Percentiles rank a stretch among this genome's conserved stretches.
phyloP scores from a whole-genome alignment of 2,329 filamentous ascomycete species.

The Aspergillus aculeatinus region DNA sequence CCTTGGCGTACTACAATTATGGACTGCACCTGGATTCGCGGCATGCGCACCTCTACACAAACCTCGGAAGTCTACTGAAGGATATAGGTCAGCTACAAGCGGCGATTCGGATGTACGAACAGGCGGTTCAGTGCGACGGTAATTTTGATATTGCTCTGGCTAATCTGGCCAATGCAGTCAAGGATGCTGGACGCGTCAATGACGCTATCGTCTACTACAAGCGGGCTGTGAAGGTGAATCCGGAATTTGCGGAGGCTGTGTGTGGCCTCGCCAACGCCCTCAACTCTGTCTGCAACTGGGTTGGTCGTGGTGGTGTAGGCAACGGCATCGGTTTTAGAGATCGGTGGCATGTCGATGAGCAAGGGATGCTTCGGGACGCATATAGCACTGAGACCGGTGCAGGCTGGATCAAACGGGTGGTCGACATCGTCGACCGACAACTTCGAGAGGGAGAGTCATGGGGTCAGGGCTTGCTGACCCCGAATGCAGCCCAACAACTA shows the following conservation, averaged over 20 bases:
- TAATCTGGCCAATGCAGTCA: slow-evolving; percentile 95
- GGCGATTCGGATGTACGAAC: slow-evolving; percentile 96
- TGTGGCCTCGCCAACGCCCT: slow-evolving; percentile 92
- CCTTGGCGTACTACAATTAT: slow-evolving; percentile 93
- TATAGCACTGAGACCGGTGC: slow-evolving; percentile 60
- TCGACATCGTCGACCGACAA: slow-evolving; percentile 86
- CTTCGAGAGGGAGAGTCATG: slow-evolving; percentile 81
- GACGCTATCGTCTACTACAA: slow-evolving; percentile 93
- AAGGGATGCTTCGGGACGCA: slow-evolving; percentile 78
- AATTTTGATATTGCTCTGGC: slow-evolving; percentile 95
- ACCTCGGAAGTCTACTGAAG: slow-evolving; percentile 90
- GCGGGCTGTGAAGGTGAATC: slow-evolving; percentile 85
- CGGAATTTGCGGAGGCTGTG: slow-evolving; percentile 93
- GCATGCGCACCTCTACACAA: slow-evolving; percentile 95
- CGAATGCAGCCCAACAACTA: slow-evolving; percentile 54
- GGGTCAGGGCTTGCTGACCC: slow-evolving; percentile 71
- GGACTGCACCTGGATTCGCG: slow-evolving; percentile 80
- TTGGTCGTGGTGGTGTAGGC: slow-evolving; percentile 79
- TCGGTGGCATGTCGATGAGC: slow-evolving; percentile 87
- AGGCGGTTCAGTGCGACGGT: slow-evolving; percentile 87
- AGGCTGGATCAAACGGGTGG: slow-evolving; percentile 86
- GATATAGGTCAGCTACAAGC: slow-evolving; percentile 90
- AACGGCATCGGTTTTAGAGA: slow-evolving; percentile 73
- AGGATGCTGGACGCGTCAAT: slow-evolving; percentile 87
- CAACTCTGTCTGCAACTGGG: slow-evolving; percentile 96